A percentile compares a stretch with the other conserved stretches of the same genome.
phyloP scores from a whole-genome alignment of 164 flowering plant genomes.

The Vitis rupestris region DNA sequence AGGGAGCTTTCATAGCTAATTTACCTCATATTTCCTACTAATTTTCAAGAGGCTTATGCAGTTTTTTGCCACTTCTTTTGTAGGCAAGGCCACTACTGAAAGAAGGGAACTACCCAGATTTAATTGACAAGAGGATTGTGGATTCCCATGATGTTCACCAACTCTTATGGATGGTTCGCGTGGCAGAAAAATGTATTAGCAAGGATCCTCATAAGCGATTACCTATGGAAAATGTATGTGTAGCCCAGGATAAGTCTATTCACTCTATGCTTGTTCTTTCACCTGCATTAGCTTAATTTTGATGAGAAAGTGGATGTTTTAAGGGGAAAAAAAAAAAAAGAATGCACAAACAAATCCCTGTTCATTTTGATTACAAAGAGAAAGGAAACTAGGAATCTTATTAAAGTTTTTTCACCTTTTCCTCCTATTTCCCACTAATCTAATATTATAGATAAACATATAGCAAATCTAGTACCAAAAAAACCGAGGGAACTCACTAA shows the following conservation, averaged over 20 bases:
- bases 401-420: no score
- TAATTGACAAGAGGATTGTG: slow-evolving; percentile 50
- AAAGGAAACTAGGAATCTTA: no score
- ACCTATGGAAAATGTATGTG: slow-evolving; percentile 49
- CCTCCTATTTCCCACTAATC: no score
- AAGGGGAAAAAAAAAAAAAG: no score
- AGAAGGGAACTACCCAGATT: slow-evolving; percentile 58
- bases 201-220: slow-evolving; percentile 53
- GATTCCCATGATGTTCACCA: slow-evolving; percentile 67
- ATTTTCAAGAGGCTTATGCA: not conserved
- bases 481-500: not conserved
- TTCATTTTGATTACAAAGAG: no score
- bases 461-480: no score
- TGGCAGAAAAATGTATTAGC: slow-evolving; percentile 57
- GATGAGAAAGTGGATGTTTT: no score
- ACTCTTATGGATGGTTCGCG: slow-evolving; percentile 67
- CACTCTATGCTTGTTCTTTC: not conserved
- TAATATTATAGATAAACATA: no score
- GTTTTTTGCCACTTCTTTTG: not conserved
- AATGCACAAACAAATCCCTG: no score
- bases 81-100: slow-evolving; percentile 78
- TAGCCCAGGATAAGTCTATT: not conserved
- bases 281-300: no score
- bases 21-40: not conserved
- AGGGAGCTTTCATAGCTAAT: no score